phyloP scores from a whole-genome alignment of 1,284 basidiomycete genomes.

The Naganishia sp. region DNA sequence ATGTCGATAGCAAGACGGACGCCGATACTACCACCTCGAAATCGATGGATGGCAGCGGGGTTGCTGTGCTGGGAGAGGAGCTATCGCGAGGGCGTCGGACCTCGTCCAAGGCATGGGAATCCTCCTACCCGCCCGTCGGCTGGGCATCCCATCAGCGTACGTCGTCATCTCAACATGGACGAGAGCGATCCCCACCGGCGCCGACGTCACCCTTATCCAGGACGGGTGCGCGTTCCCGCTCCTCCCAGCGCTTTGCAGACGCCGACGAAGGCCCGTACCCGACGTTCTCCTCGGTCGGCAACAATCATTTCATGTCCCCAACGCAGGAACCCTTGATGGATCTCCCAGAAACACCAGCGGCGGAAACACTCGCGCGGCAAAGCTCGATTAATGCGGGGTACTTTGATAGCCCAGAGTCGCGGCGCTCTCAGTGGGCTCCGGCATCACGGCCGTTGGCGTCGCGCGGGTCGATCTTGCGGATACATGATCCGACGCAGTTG shows the following conservation, averaged over 20 bases:
- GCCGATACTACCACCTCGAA: constrained; percentile 18
- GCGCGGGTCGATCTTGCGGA: constrained; percentile 18
- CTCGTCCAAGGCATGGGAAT: constrained; percentile 26
- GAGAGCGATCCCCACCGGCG: constrained; percentile 7
- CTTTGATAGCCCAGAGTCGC: background rate
- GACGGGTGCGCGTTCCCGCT: constrained; percentile 1
- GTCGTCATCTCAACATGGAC: background rate
- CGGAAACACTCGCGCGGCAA: background rate
- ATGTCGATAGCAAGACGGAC: constrained; percentile 20
- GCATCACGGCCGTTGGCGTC: background rate
- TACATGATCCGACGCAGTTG: constrained; percentile 5
- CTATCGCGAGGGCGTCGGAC: constrained; percentile 5
- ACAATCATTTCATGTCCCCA: constrained; percentile 1
- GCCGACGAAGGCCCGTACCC: constrained; percentile 25
- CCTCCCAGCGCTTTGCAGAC: constrained; percentile 22
- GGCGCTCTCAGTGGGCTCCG: background rate
- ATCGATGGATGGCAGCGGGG: constrained; percentile 17
- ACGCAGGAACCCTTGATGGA: constrained; percentile 12
- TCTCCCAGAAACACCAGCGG: no score
- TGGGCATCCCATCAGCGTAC: constrained; percentile 19
- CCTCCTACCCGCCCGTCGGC: constrained; percentile 16
- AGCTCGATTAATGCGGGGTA: background rate
- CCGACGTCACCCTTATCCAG: background rate
- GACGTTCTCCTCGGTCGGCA: constrained; percentile 5
- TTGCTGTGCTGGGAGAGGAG: constrained; percentile 15